These are phyloP conservation scores for Hippophae rhamnoides DNA, from an alignment of 306 rosid species.

Conservation along the genomic window DNA sequence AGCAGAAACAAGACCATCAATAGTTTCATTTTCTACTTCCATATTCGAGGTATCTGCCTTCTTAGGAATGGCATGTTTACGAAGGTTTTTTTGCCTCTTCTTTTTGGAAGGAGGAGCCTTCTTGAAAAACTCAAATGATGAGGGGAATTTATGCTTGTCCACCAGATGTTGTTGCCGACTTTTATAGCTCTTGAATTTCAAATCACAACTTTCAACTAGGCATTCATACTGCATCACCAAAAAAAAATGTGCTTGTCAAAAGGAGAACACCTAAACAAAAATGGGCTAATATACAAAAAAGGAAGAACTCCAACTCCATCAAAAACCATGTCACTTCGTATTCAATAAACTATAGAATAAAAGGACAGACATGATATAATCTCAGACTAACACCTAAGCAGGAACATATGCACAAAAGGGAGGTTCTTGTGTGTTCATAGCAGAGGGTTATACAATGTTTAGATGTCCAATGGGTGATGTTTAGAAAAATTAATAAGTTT, in stretches of 20 bases:
- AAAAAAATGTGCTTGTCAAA: neutral
- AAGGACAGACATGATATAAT: too few species aligned
- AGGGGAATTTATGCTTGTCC: conserved; percentile 82
- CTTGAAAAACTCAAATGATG: conserved; percentile 66
- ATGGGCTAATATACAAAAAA: neutral
- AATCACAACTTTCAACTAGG: conserved; percentile 76
- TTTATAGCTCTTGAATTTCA: conserved; percentile 74
- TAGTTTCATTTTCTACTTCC: conserved; percentile 68
- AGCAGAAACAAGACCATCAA: conserved; percentile 63
- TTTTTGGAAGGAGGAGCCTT: conserved; percentile 64
- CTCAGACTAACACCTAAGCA: too few species aligned
- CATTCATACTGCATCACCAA: conserved; percentile 64
- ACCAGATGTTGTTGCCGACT: conserved; percentile 81
- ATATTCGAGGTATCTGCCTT: conserved; percentile 36
- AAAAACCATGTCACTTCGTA: too few species aligned
- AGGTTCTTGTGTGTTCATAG: too few species aligned
- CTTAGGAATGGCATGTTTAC: conserved; percentile 33
- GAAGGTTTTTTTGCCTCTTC: conserved; percentile 50
- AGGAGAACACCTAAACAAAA: neutral
- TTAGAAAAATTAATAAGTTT: too few species aligned
- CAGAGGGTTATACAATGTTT: too few species aligned
- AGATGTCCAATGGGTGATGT: too few species aligned
- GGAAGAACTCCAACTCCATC: too few species aligned
- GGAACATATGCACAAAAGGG: too few species aligned
- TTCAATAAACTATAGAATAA: too few species aligned